Evolutionary conservation across 148 eudicot genomes (phyloP).

Genomic region (Silene uniflora): DNA sequence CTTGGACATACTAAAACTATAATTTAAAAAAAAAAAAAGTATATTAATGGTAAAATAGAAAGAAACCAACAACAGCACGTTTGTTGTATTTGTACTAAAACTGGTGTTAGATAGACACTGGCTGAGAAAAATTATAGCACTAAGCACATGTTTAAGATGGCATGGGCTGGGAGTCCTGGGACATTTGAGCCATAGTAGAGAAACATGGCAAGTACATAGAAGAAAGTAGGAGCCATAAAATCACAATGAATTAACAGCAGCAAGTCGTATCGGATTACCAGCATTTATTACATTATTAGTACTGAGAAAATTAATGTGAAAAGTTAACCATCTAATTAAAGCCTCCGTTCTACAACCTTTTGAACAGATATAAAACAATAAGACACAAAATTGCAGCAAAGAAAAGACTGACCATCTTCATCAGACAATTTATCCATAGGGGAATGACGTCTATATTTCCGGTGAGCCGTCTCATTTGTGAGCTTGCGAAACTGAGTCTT

Average conservation of each 20-base stretch:
- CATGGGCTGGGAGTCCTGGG: background rate
- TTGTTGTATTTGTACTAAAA: background rate
- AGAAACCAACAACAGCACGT: background rate
- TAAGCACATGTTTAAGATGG: background rate
- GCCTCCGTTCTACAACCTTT: background rate
- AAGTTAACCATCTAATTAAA: background rate
- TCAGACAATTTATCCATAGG: conserved; percentile 56
- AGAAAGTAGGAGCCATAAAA: background rate
- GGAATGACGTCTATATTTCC: conserved; percentile 74
- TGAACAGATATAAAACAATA: background rate
- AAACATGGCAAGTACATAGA: background rate
- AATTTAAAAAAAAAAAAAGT: background rate
- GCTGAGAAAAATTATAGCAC: background rate
- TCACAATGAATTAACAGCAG: background rate
- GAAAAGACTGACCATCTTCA: conserved; percentile 55
- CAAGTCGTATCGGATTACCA: background rate
- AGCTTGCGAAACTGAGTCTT: conserved; percentile 75
- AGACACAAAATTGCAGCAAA: background rate
- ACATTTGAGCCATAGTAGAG: background rate
- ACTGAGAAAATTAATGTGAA: background rate
- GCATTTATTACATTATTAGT: background rate
- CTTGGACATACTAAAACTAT: background rate
- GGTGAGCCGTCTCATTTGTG: conserved; percentile 50
- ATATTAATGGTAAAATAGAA: background rate
- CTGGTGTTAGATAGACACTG: background rate